Evolutionary conservation across 208 protist species (phyloP), one percentile per base, ranked within the genome.

Genomic region (Phytomonas francai): DNA sequence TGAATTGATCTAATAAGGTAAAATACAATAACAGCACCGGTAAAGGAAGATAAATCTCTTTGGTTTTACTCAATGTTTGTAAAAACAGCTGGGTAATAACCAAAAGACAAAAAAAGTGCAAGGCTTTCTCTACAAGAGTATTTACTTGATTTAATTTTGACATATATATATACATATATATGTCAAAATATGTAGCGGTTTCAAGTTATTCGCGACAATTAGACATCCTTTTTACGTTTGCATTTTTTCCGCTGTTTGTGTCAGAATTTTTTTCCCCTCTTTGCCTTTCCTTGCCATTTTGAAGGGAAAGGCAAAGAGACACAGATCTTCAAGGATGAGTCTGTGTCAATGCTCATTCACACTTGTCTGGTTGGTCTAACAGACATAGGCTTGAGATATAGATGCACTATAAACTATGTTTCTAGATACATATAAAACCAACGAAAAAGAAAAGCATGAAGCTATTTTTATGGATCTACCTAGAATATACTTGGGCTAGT

Each of bases 361-460:
- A 31, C 49, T 68, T 68, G 45, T 68, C 68, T 68, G 19, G 8
- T 25, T 63, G 59, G 42, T n/a, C 0, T 9, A 54, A 25, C 22
- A 54, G 45, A 54, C 22, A 54, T 25, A 19, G 45, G 45, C 7
- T 54, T 25, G 45, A 54, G 45, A 54, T 54, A 54, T 54, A 54
- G 45, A 54, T 32, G 49, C 33, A n/a, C 39, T 65, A 31, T 19
- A 25, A 30, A 29, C 25, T 64, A 63, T 72, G 12, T 49, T 32
- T 67, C 29, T 54, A 60, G 29, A 65, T 42, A 70, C 3, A 64
- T 27, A 64, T 64, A 64, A 19, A 72, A 22, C 25, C 45, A 54
- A 54, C 25, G 25, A 54, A 25, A 22, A 22, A 25, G 6, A 19
- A 54, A 25, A 25, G 19, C 2, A 45, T 16, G 8, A 54, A 54